Base-by-base conservation (phyloP, 1,139 yeast species). In the Pichia sp. region DNA sequence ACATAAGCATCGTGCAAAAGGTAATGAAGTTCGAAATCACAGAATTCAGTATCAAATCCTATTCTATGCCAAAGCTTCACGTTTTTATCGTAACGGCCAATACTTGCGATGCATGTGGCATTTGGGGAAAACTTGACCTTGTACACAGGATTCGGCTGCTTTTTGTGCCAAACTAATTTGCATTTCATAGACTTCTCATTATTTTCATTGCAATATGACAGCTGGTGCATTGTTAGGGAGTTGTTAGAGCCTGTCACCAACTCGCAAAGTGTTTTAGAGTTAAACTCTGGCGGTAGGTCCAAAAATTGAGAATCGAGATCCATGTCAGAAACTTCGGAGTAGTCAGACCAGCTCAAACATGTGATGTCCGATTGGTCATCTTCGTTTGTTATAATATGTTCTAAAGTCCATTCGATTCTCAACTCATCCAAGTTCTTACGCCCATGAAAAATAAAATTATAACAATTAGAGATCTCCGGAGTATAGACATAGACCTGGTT, bases 11-110 rank as follows among this genome's bases (percentile, higher is more conserved):
- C 83, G 64, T 88, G 96, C 13, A 81, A 78, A 29, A 90, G 70
- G 63, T 87, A 85, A 0, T 82, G 72, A 60, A 90, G 73, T 63
- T 87, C 96, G 67, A 90, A 90, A 30, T 83, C 76, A 4, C 87
- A 79, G 54, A 80, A 78, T 29, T 81, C 85, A 44, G 77, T 75
- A 11, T 88, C 93, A 63, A 84, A 87, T 11, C 86, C 80, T 4
- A 84, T 74, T 48, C 97, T 74, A 51, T 84, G 77, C 96, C 97
- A 92, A 4, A 90, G 76, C 65, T 88, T 89, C 38, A 88, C 82
- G 11, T 85, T 72, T 50, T 78, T 74, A 66, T 89, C 96, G 64
- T 78, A 80, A 48, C 72, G 72, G 0, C 85, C 84, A 49, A 81
- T 76, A 51, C 86, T 78, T 4, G 92, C 85, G 30, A 92, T 81